phyloP scores from a whole-genome alignment of 768 basidiomycete genomes.

The Boletellus ananas region DNA sequence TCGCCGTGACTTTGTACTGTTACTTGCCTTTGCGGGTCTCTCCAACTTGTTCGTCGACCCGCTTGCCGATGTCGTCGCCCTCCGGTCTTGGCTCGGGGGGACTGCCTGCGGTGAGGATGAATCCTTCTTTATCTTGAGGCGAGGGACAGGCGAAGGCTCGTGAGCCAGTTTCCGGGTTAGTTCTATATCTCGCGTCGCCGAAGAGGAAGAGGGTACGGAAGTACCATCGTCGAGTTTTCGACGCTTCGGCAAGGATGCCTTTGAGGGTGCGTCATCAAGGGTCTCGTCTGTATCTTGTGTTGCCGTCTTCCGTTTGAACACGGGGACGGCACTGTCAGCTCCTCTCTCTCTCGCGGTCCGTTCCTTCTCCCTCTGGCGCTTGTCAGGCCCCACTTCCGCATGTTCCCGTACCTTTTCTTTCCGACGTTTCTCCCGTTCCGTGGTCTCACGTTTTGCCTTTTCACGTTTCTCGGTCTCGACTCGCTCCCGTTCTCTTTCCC shows the following conservation, averaged over 20 bases:
- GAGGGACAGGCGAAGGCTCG: conserved; percentile 21
- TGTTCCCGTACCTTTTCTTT: conserved; percentile 21
- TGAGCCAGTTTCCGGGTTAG: conserved; percentile 37
- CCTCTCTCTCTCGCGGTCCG: conserved; percentile 23
- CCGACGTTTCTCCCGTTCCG: conserved; percentile 25
- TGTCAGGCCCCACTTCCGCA: conserved; percentile 21
- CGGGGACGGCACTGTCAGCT: conserved; percentile 6
- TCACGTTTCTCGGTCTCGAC: conserved; percentile 20
- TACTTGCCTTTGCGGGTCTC: conserved; percentile 16
- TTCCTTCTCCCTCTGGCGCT: conserved; percentile 23
- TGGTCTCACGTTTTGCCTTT: conserved; percentile 18
- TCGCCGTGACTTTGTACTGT: conserved; percentile 41
- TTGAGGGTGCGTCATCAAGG: conserved; percentile 20
- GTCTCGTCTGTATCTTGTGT: conserved; percentile 30
- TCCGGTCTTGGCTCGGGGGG: conserved; percentile 12
- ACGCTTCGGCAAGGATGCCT: conserved; percentile 33
- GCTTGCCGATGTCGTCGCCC: not conserved
- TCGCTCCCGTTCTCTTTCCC: conserved; percentile 18
- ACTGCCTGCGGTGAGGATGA: conserved; percentile 25
- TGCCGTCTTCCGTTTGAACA: conserved; percentile 40
- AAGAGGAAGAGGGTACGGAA: conserved; percentile 10
- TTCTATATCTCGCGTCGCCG: conserved; percentile 23
- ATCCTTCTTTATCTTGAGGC: conserved; percentile 39
- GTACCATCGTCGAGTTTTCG: conserved; percentile 40
- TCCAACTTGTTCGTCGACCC: conserved; percentile 16